A percentile compares a stretch with the other conserved stretches of the same genome.
These are phyloP conservation scores for Heterobasidion parviporum DNA, from an alignment of 1,284 basidiomycete genomes.

Conservation along the genomic window DNA sequence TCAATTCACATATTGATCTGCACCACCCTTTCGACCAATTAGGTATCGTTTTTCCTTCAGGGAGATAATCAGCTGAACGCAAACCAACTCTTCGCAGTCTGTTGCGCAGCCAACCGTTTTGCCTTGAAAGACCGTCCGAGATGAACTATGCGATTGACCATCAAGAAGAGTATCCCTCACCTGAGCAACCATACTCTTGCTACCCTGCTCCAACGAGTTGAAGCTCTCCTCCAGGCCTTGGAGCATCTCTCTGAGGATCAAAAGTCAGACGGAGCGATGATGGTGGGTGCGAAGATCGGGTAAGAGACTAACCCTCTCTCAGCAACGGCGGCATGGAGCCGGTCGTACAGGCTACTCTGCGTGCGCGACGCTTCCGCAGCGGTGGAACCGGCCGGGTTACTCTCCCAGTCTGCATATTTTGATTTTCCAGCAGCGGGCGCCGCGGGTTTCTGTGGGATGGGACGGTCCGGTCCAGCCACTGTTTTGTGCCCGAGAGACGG, in stretches of 20 bases:
- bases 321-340: slow-evolving; percentile 45
- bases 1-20: no score
- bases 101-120: slow-evolving; percentile 51
- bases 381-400: slow-evolving; percentile 1
- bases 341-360: slow-evolving; percentile 23
- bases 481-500: not conserved
- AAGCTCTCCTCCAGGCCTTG: slow-evolving; percentile 54
- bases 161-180: slow-evolving; percentile 20
- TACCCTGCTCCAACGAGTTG: slow-evolving; percentile 53
- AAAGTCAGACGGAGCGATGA: not conserved
- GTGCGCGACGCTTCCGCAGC: slow-evolving; percentile 7
- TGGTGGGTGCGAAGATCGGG: not conserved
- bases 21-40: not conserved
- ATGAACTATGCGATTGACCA: slow-evolving; percentile 1
- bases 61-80: slow-evolving; percentile 26
- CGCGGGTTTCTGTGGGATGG: slow-evolving; percentile 22
- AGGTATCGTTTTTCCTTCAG: not conserved
- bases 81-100: slow-evolving; percentile 58
- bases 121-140: slow-evolving; percentile 29
- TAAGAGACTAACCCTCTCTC: slow-evolving; percentile 50
- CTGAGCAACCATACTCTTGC: slow-evolving; percentile 56
- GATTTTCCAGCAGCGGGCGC: slow-evolving; percentile 14
- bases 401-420: slow-evolving; percentile 7
- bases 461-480: slow-evolving; percentile 63
- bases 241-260: slow-evolving; percentile 40